These are phyloP conservation scores for Oxyria digyna DNA, from an alignment of 148 eudicot genomes.

Conservation along the genomic window DNA sequence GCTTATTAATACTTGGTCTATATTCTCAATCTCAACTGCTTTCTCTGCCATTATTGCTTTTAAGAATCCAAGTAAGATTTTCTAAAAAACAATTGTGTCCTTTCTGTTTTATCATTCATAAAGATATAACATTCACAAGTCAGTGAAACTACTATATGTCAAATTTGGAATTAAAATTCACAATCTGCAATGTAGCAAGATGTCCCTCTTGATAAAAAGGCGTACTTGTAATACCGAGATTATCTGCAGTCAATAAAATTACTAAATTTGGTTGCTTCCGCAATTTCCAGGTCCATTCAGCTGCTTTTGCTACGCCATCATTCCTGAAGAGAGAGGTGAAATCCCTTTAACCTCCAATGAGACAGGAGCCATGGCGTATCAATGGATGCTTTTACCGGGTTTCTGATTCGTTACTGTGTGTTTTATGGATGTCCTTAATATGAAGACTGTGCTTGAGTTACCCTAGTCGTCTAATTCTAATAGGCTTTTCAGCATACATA, in stretches of 20 bases:
- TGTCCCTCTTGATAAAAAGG: too few relatives aligned
- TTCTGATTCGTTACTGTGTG: neutral
- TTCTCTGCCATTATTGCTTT: neutral
- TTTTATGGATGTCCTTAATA: neutral
- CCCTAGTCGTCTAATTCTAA: neutral
- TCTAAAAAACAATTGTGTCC: too few relatives aligned
- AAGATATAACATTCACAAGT: too few relatives aligned
- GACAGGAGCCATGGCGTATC: neutral
- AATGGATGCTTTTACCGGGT: neutral
- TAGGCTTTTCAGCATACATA: neutral
- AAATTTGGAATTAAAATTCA: too few relatives aligned
- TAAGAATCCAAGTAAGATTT: neutral
- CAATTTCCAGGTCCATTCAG: slow-evolving; percentile 53
- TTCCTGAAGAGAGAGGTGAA: slow-evolving; percentile 66
- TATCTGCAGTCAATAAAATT: too few relatives aligned
- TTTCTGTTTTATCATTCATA: too few relatives aligned
- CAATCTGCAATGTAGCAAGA: too few relatives aligned
- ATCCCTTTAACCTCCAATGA: slow-evolving; percentile 21
- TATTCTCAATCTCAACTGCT: neutral
- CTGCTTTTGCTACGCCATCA: slow-evolving; percentile 82
- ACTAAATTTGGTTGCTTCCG: neutral
- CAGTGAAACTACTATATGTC: too few relatives aligned
- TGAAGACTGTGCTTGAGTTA: neutral
- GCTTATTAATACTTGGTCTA: neutral
- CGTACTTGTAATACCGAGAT: too few relatives aligned